Evolutionary conservation across 1,284 basidiomycete genomes (phyloP).

Genomic region (Paramarasmius palmivorus): DNA sequence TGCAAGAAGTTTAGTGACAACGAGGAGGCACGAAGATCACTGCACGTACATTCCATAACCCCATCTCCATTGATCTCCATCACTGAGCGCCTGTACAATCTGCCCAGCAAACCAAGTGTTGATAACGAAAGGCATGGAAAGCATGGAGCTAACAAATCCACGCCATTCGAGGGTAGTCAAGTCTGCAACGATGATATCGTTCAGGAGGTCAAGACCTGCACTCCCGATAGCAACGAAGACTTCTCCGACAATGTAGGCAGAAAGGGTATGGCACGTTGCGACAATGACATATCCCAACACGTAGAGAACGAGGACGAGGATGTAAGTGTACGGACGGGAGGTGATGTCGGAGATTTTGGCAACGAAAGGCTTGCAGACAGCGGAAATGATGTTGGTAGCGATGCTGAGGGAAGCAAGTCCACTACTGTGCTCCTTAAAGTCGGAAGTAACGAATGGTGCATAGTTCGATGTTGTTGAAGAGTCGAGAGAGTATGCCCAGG

Average conservation of each 20-base stretch:
- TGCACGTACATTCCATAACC: conserved; percentile 24
- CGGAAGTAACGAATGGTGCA: conserved; percentile 14
- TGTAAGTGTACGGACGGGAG: conserved; percentile 14
- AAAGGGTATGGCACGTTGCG: conserved; percentile 20
- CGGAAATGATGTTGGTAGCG: conserved; percentile 23
- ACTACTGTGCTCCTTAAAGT: conserved; percentile 14
- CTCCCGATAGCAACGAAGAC: conserved; percentile 23
- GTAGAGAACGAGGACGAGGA: conserved; percentile 23
- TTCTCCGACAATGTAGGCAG: conserved; percentile 21
- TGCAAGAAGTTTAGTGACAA: background rate
- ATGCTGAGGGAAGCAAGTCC: conserved; percentile 15
- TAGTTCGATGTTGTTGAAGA: conserved; percentile 15
- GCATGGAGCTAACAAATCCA: conserved; percentile 21
- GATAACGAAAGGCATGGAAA: conserved; percentile 18
- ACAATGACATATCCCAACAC: conserved; percentile 25
- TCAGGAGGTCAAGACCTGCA: conserved; percentile 23
- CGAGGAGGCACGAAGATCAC: background rate
- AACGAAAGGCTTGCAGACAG: conserved; percentile 25
- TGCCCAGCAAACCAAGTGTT: conserved; percentile 20
- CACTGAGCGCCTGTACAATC: conserved; percentile 15
- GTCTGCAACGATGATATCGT: conserved; percentile 26
- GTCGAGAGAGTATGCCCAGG: conserved; percentile 20
- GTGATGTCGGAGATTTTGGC: conserved; percentile 26
- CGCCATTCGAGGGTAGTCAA: conserved; percentile 26
- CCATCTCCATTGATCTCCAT: conserved; percentile 24